Base-by-base conservation (phyloP, 2,329 filamentous ascomycete genomes). In the Pseudopithomyces chartarum region DNA sequence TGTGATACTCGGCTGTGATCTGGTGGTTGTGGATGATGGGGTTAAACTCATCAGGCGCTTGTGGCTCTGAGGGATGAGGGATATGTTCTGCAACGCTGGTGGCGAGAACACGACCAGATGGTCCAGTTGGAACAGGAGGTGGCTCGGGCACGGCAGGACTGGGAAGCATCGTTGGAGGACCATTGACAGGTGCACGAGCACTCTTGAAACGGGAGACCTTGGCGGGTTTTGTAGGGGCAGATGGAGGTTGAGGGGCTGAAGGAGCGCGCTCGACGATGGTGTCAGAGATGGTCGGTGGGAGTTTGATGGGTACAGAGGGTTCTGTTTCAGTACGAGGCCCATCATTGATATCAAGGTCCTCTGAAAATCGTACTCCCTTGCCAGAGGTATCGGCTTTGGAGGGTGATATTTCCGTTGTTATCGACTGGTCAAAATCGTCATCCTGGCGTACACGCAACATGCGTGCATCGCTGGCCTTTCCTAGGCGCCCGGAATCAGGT, bases 291-390 rank as follows among this genome's bases (percentile, higher is more conserved):
- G 70, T 74, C 32, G 66, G 58, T 6, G 56, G 8, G 10, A 54
- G 12, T n/a, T 52, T 38, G n/a, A 32, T 6, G 2, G 55, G 17
- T n/a, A 59, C 34, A 13, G 44, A 17, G 64, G 54, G 75, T 67
- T 19, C 53, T 23, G 51, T 55, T 67, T 60, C 62, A 55, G 62
- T 61, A 64, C 64, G 62, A 45, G 75, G 66, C 34, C 71, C 63
- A 46, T 75, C 80, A 29, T 90, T 88, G 60, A 96, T 87, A 64
- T 95, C 90, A 60, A 96, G 87, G 65, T 95, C 90, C 33, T 87
- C 79, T 2, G 92, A 88, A 75, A 97, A 97, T n/a, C 89, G 86
- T 23, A 97, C 92, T 15, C 85, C 88, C 78, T 95, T 96, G 65
- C 77, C 77, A 55, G 62, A 60, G n/a, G 55, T 73, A 47, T 48